A percentile compares a stretch with the other conserved stretches of the same genome.
Evolutionary conservation across 2,329 filamentous ascomycete genomes (phyloP).

Genomic region (Nothopassalora personata): DNA sequence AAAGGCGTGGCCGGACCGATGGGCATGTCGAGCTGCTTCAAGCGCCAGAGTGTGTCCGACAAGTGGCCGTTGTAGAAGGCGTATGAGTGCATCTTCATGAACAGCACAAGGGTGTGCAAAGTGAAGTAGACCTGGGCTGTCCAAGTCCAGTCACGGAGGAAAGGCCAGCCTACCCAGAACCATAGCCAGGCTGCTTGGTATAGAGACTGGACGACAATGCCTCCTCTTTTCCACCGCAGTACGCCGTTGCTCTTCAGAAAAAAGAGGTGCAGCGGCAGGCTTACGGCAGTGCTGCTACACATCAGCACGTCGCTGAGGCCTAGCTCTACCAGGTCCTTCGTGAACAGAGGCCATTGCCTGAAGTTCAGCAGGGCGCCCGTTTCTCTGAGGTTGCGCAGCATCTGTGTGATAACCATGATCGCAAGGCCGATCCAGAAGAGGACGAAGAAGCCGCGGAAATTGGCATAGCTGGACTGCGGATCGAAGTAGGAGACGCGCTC

Average conservation of each 20-base stretch:
- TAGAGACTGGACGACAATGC: constrained; percentile 76
- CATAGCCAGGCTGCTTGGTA: constrained; percentile 74
- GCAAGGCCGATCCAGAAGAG: constrained; percentile 96
- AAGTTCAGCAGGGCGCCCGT: constrained; percentile 81
- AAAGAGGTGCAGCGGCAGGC: constrained; percentile 13
- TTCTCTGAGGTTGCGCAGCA: constrained; percentile 87
- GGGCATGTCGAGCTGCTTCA: constrained; percentile 73
- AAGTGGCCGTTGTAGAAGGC: constrained; percentile 97
- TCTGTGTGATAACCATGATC: constrained; percentile 95
- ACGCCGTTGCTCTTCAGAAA: constrained; percentile 30
- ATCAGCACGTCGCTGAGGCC: constrained; percentile 78
- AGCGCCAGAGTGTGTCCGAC: constrained; percentile 74
- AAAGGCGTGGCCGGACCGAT: constrained; percentile 43
- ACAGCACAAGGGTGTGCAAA: constrained; percentile 79
- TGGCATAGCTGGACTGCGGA: constrained; percentile 80
- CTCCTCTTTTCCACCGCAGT: constrained; percentile 57
- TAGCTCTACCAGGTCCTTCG: constrained; percentile 81
- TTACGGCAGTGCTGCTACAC: constrained; percentile 34
- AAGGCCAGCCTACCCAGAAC: constrained; percentile 74
- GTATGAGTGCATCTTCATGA: constrained; percentile 99
- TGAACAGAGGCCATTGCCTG: constrained; percentile 82
- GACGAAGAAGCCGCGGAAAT: constrained; percentile 96
- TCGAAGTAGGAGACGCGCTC: constrained; percentile 94
- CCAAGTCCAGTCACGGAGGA: constrained; percentile 87
- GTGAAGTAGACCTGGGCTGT: constrained; percentile 94